Evolutionary conservation across 2,329 filamentous ascomycete species (phyloP).

Genomic region (Fusarium hainanense): DNA sequence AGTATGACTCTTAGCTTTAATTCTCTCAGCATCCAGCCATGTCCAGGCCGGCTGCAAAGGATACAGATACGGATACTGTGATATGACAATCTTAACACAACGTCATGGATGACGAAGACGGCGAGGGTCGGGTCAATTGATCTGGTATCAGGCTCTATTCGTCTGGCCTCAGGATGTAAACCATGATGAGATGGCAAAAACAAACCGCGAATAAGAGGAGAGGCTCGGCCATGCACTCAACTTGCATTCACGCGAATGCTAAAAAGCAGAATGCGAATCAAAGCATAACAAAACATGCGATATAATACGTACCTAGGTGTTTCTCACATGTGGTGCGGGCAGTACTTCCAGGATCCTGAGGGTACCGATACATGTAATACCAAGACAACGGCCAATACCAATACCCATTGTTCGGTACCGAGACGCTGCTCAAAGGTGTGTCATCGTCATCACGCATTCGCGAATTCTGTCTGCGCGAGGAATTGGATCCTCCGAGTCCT

Average conservation of each 20-base stretch:
- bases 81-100: not conserved
- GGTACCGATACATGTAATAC: conserved; percentile 28
- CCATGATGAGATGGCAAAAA: conserved; percentile 28
- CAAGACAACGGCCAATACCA: conserved; percentile 1
- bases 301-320: conserved; percentile 9
- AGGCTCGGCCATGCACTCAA: conserved; percentile 1
- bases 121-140: not conserved
- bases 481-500: conserved; percentile 13
- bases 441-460: conserved; percentile 43
- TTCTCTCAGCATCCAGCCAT: not conserved
- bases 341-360: conserved; percentile 21
- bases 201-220: conserved; percentile 21
- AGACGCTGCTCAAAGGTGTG: conserved; percentile 24
- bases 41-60: not conserved
- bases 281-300: conserved; percentile 7
- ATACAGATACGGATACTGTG: not conserved
- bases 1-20: conserved; percentile 32
- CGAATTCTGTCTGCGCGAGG: conserved; percentile 16
- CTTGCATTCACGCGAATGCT: conserved; percentile 7
- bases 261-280: not conserved
- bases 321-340: not conserved
- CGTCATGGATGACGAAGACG: conserved; percentile 1
- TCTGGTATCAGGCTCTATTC: not conserved
- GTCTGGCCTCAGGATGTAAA: conserved; percentile 26
- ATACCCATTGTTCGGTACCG: conserved; percentile 41